phyloP scores from a whole-genome alignment of 805 yeast species.

The Candida stauntonica region DNA sequence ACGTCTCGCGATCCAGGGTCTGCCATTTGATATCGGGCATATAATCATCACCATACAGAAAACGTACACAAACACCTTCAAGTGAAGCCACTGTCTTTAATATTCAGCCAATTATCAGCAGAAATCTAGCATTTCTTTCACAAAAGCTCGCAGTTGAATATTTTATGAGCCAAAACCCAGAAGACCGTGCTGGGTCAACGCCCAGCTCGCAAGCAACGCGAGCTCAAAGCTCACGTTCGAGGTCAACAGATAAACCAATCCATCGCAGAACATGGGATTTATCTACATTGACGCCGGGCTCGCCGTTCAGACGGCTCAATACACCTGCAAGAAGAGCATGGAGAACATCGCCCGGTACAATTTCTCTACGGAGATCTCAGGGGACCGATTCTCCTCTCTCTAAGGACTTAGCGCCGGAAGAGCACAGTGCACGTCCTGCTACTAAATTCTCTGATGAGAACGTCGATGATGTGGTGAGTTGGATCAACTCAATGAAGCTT shows the following conservation, averaged over 20 bases:
- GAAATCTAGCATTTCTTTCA: background rate
- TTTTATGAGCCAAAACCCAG: too few species aligned
- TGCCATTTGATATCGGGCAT: too few species aligned
- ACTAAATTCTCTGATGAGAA: background rate
- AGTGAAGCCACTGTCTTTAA: too few species aligned
- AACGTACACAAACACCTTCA: too few species aligned
- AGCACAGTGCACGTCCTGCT: background rate
- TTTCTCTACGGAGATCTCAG: background rate
- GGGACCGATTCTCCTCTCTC: background rate
- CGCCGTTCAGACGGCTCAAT: slow-evolving; percentile 25
- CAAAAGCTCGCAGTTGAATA: background rate
- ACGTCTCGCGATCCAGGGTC: too few species aligned
- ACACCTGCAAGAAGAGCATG: slow-evolving; percentile 10
- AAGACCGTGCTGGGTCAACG: too few species aligned
- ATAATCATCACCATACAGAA: background rate
- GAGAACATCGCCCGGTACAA: slow-evolving; percentile 1
- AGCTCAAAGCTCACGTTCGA: background rate
- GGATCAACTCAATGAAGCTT: slow-evolving; percentile 33
- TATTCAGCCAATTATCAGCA: background rate
- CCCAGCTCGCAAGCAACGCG: too few species aligned
- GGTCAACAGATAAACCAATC: slow-evolving; percentile 1
- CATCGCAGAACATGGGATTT: slow-evolving; percentile 25
- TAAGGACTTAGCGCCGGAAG: background rate
- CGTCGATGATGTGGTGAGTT: slow-evolving; percentile 25
- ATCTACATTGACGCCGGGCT: slow-evolving; percentile 12